Evolutionary conservation across 306 rosid genomes (phyloP).

Genomic region (Quillaja saponaria): DNA sequence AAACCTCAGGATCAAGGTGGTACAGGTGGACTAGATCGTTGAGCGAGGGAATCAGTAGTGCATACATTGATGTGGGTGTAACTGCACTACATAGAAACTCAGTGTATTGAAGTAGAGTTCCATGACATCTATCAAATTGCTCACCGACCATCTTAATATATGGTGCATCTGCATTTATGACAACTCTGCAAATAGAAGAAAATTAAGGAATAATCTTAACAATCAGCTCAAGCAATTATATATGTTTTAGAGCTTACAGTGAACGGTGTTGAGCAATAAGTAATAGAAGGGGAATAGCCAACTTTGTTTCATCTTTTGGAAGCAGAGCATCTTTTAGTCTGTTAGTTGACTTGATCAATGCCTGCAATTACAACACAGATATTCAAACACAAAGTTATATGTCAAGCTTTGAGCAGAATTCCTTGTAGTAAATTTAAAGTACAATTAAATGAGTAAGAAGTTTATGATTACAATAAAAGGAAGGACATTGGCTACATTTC

Average conservation of each 20-base stretch:
- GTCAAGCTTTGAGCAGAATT: constrained; percentile 8
- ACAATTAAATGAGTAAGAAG: no score
- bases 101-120: constrained; percentile 91
- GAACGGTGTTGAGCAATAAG: constrained; percentile 98
- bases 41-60: constrained; percentile 79
- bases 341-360: constrained; percentile 85
- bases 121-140: constrained; percentile 96
- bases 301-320: constrained; percentile 84
- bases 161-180: constrained; percentile 81
- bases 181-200: constrained; percentile 66
- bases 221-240: constrained; percentile 3
- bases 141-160: constrained; percentile 96
- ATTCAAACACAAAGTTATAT: constrained; percentile 10
- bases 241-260: constrained; percentile 55
- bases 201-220: constrained; percentile 21
- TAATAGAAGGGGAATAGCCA: constrained; percentile 85
- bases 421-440: background rate
- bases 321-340: constrained; percentile 86
- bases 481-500: no score
- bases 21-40: constrained; percentile 79
- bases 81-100: constrained; percentile 91
- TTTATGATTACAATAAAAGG: no score
- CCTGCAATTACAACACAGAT: constrained; percentile 47
- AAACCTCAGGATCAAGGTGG: constrained; percentile 96
- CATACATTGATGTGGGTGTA: constrained; percentile 74